phyloP scores from a whole-genome alignment of 805 yeast genomes.

The Spathaspora passalidarum region DNA sequence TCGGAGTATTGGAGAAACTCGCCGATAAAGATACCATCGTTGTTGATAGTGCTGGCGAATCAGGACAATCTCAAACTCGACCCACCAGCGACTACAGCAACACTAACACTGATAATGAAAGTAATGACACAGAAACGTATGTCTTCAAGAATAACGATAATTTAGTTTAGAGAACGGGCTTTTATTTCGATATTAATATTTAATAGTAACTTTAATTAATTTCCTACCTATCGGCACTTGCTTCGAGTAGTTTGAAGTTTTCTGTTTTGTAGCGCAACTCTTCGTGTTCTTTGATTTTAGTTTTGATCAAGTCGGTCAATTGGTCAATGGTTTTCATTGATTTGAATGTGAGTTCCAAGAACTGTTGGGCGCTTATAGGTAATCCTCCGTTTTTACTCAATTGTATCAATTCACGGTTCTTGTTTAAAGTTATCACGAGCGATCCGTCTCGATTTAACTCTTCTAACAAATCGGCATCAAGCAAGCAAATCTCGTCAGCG shows the following conservation, averaged over 20 bases:
- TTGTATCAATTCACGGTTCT: constrained; percentile 88
- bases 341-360: constrained; percentile 65
- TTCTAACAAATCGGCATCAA: constrained; percentile 78
- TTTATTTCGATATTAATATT: neutral
- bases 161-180: neutral
- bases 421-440: constrained; percentile 82
- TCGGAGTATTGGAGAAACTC: constrained; percentile 10
- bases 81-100: neutral
- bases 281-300: constrained; percentile 54
- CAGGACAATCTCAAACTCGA: neutral
- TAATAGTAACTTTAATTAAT: neutral
- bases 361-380: constrained; percentile 67
- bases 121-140: constrained; percentile 5
- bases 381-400: constrained; percentile 87
- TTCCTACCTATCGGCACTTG: constrained; percentile 29
- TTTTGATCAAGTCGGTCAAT: constrained; percentile 62
- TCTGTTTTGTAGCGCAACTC: constrained; percentile 38
- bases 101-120: neutral
- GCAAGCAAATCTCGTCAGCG: constrained; percentile 55
- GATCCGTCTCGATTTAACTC: constrained; percentile 75
- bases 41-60: neutral
- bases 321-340: constrained; percentile 63
- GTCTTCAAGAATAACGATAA: constrained; percentile 5
- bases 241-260: constrained; percentile 33
- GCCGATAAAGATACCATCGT: constrained; percentile 12